Base-by-base conservation (phyloP, 345 rosid species). In the Litchi chinensis region DNA sequence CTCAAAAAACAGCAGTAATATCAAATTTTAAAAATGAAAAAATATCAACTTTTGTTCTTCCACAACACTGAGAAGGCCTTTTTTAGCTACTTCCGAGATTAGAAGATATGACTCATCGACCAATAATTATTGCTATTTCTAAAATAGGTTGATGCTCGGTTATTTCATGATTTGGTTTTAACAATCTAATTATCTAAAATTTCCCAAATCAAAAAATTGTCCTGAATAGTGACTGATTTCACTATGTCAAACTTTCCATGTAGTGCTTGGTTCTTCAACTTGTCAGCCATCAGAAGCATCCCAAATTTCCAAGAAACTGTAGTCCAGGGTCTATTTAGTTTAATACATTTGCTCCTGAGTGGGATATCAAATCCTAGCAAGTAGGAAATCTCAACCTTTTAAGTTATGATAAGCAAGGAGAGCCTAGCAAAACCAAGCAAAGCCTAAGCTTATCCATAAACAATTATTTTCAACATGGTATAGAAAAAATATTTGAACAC, bases 1-100 rank as follows among this genome's bases (percentile, higher is more conserved):
- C 89, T 89, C 77, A 43, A 81, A 66, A 76, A 81, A 73, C 37
- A 77, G 77, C 52, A 79, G 15, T 24, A 2, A 77, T 22, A 74
- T 44, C 41, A 22, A 39, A 21, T 18, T 19, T 18, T 6, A 57
- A 12, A 13, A 40, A 75, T 22, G 10, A 21, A 5, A 24, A 68
- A n/a, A 62, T 11, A 46, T 75, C 11, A 26, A 46, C n/a, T 57
- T 73, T 6, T 28, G 5, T 46, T 18, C 40, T 39, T 22, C 68
- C 37, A 50, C 26, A 44, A n/a, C 41, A 64, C 19, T 2, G 24
- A 18, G 10, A 46, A 64, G 3, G 19, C 62, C 68, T 48, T 24
- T 44, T n/a, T 64, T 64, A 46, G 46, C 63, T 32, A 19, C 24
- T 43, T 43, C 68, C 68, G 21, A 44, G 11, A 52, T 15, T 16